Conservation (phyloP, 805 yeast species). For the Suhomyces pyralidae region DNA sequence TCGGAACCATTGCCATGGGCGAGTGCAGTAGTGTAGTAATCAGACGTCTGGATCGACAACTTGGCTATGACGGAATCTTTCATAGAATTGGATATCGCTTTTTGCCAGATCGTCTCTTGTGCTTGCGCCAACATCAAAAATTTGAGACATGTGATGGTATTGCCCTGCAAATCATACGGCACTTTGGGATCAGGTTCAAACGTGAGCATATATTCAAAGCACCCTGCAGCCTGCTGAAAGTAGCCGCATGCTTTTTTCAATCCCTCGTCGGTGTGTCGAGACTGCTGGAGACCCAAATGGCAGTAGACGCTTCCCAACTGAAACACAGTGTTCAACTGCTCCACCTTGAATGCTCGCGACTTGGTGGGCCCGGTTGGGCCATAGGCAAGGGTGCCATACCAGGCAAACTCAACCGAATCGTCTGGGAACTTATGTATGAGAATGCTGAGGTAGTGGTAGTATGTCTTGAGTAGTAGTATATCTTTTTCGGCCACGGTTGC, state of each 20-base stretch:
- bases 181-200: constrained; percentile 1
- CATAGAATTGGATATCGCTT: constrained; percentile 49
- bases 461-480: constrained; percentile 39
- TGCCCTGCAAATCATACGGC: constrained; percentile 48
- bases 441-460: constrained; percentile 44
- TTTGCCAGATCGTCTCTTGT: constrained; percentile 82
- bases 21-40: constrained; percentile 50
- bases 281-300: constrained; percentile 47
- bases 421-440: constrained; percentile 59
- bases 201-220: constrained; percentile 41
- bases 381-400: constrained; percentile 70
- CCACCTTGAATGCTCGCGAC: constrained; percentile 52
- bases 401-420: constrained; percentile 58
- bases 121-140: constrained; percentile 74
- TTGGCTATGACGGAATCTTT: constrained; percentile 63
- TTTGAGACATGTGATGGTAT: constrained; percentile 50
- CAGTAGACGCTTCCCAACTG: constrained; percentile 69
- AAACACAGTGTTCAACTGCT: constrained; percentile 59
- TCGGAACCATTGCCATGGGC: constrained; percentile 42
- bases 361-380: constrained; percentile 48
- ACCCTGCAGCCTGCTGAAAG: constrained; percentile 73
- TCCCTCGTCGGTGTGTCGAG: constrained; percentile 49
- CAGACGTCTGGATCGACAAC: constrained; percentile 61
- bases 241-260: constrained; percentile 59
- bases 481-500: constrained; percentile 30